Evolutionary conservation across 371 early-diverging fungal genomes (phyloP).

Genomic region (Mucor plumbeus): DNA sequence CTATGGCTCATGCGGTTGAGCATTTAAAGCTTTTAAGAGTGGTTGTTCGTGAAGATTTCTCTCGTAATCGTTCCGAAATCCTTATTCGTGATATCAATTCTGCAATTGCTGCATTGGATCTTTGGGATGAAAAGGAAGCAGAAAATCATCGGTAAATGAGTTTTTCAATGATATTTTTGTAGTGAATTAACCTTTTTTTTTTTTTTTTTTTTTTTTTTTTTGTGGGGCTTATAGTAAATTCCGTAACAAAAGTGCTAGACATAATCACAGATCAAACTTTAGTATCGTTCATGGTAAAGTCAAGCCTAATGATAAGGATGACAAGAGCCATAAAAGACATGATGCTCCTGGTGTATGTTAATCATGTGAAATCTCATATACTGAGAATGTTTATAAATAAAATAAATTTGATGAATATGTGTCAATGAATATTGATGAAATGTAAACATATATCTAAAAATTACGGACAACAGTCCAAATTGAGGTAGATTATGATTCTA

Average conservation of each 20-base stretch:
- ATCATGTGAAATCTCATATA: neutral
- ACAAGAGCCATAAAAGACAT: neutral
- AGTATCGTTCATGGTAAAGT: neutral
- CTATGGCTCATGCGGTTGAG: constrained; percentile 52
- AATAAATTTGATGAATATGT: too few species aligned
- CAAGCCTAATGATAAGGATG: neutral
- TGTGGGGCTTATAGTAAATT: neutral
- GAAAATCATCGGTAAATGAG: constrained; percentile 22
- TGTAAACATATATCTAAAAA: too few species aligned
- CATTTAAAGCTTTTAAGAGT: constrained; percentile 59
- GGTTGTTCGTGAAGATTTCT: constrained; percentile 60
- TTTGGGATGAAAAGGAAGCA: constrained; percentile 13
- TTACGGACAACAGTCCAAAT: too few species aligned
- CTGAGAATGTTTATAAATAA: too few species aligned
- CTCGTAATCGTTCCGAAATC: constrained; percentile 35
- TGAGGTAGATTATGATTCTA: too few species aligned
- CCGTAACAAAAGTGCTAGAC: constrained; percentile 16
- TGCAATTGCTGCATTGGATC: constrained; percentile 21
- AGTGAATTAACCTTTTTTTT: neutral
- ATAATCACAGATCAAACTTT: constrained; percentile 7
- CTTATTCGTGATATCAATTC: constrained; percentile 36
- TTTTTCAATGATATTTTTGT: neutral
- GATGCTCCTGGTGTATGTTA: constrained; percentile 21
- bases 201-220: neutral
- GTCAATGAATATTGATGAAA: too few species aligned